Conservation (phyloP, 169 alveolate species). For the Toxoplasma gondii region DNA sequence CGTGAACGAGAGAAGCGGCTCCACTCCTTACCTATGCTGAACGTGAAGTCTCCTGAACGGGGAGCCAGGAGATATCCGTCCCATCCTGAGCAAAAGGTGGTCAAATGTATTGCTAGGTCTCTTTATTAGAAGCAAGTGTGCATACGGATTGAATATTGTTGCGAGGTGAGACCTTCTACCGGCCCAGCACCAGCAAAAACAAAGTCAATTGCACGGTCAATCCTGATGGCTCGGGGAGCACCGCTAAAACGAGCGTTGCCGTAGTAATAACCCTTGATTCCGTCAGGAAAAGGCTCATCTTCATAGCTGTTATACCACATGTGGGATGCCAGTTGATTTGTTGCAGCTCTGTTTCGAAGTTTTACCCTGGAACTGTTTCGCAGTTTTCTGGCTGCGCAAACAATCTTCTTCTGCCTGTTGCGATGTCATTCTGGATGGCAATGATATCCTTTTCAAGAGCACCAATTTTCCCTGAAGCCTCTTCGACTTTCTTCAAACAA, state of each 20-base stretch:
- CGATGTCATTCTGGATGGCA: conserved; percentile 77
- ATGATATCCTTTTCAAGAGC: conserved; percentile 77
- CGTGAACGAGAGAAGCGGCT: neutral
- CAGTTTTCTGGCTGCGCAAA: conserved; percentile 77
- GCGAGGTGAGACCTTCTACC: conserved; percentile 81
- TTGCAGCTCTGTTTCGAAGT: neutral
- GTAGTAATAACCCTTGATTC: conserved; percentile 79
- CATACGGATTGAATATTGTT: conserved; percentile 83
- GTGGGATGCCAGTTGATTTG: too few relatives aligned
- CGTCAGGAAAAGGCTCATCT: conserved; percentile 80
- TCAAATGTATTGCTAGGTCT: conserved; percentile 45
- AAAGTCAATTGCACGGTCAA: conserved; percentile 84
- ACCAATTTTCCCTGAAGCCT: conserved; percentile 70
- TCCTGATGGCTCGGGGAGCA: conserved; percentile 79
- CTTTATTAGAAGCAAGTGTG: too few relatives aligned
- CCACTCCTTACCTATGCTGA: conserved; percentile 66
- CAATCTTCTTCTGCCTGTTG: conserved; percentile 68
- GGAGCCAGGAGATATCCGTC: conserved; percentile 82
- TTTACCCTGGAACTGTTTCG: conserved; percentile 75
- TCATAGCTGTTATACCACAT: conserved; percentile 41
- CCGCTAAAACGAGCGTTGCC: conserved; percentile 77
- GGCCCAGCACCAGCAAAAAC: conserved; percentile 83
- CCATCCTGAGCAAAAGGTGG: conserved; percentile 66
- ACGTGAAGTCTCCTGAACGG: conserved; percentile 76
- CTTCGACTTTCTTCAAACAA: neutral